phyloP scores from a whole-genome alignment of 2,329 filamentous ascomycete genomes.

The Ascochyta pisi region DNA sequence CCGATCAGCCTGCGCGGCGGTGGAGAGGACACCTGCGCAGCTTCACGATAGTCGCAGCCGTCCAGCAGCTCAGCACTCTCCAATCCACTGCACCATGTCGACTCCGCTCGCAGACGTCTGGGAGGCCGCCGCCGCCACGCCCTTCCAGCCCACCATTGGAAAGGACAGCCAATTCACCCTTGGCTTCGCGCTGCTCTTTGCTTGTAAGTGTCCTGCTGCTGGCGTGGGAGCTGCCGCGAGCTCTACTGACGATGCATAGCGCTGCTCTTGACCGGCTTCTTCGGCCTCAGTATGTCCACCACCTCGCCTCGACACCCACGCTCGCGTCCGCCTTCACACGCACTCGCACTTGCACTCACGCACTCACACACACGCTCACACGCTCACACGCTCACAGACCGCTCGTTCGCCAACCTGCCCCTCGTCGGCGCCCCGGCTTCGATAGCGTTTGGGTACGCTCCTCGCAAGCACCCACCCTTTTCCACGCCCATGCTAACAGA shows the following conservation, averaged over 20 bases:
- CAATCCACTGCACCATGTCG: slow-evolving; percentile 44
- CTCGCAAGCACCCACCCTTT: no score
- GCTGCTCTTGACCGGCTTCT: slow-evolving; percentile 75
- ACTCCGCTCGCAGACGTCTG: slow-evolving; percentile 78
- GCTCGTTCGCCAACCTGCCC: slow-evolving; percentile 77
- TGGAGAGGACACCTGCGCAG: slow-evolving; percentile 37
- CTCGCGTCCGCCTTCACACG: not conserved
- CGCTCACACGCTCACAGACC: slow-evolving; percentile 75
- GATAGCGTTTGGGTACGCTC: slow-evolving; percentile 81
- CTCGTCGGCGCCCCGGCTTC: slow-evolving; percentile 86
- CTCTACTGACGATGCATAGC: slow-evolving; percentile 51
- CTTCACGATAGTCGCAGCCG: slow-evolving; percentile 13
- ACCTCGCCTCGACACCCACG: not conserved
- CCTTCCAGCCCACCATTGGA: slow-evolving; percentile 78
- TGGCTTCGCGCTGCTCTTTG: slow-evolving; percentile 75
- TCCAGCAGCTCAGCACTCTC: slow-evolving; percentile 5
- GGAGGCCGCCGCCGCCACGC: slow-evolving; percentile 88
- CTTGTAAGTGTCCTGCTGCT: slow-evolving; percentile 57
- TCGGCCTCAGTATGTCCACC: slow-evolving; percentile 76
- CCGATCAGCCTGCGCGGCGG: slow-evolving; percentile 16
- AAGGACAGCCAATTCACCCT: slow-evolving; percentile 86
- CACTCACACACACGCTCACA: not conserved
- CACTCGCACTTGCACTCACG: not conserved
- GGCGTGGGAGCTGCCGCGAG: not conserved
- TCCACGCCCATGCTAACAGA: not conserved